A percentile compares a stretch with the other conserved stretches of the same genome.
Conservation (phyloP, 148 eudicot species). For the Selenicereus undatus region DNA sequence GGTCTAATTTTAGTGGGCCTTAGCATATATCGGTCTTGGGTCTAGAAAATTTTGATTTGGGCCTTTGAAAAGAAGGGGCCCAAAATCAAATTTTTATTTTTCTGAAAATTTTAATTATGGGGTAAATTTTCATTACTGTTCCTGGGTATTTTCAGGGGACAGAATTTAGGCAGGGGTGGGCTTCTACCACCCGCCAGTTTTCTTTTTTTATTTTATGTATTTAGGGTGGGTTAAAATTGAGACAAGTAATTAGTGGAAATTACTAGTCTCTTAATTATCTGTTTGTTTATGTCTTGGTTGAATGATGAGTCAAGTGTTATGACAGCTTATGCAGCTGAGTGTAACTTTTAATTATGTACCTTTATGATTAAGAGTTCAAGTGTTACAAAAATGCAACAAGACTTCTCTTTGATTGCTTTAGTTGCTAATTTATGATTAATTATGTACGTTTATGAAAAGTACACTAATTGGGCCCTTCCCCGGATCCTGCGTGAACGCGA, state of each 20-base stretch:
- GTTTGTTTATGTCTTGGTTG: conserved; percentile 3
- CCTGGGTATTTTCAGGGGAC: conserved; percentile 25
- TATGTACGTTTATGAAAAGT: too few relatives aligned
- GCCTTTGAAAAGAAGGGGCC: conserved; percentile 12
- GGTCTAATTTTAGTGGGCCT: conserved; percentile 42
- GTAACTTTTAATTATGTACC: conserved; percentile 4
- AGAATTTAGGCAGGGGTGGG: conserved; percentile 29
- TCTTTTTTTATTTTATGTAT: background rate
- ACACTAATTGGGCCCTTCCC: too few relatives aligned
- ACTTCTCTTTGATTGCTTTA: too few relatives aligned
- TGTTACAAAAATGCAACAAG: too few relatives aligned
- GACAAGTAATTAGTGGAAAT: conserved; percentile 14
- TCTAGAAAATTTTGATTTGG: conserved; percentile 10
- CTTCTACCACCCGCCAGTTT: conserved; percentile 26
- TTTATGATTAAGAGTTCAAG: background rate
- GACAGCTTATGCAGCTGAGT: conserved; percentile 19
- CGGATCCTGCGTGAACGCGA: too few relatives aligned
- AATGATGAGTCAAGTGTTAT: conserved; percentile 23
- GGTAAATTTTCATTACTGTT: conserved; percentile 18
- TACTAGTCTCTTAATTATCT: conserved; percentile 13
- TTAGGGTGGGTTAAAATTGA: background rate
- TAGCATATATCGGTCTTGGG: conserved; percentile 15
- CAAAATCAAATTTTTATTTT: background rate
- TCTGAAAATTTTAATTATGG: conserved; percentile 7
- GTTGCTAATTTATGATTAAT: too few relatives aligned